phyloP scores from a whole-genome alignment of 2,329 filamentous ascomycete species.

The Diaporthe sp. region DNA sequence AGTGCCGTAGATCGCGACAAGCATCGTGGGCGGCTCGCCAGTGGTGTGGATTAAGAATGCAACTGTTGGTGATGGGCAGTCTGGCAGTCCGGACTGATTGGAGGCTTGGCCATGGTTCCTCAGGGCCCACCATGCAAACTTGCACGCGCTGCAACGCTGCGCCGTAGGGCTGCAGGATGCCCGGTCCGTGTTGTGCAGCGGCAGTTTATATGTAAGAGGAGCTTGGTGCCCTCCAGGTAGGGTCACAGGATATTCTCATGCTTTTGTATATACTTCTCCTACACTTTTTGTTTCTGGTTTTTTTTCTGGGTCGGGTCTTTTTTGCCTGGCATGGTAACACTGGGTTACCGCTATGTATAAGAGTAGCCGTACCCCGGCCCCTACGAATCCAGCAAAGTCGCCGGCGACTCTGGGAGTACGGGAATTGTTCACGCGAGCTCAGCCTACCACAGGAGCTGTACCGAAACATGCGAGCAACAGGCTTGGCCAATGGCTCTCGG shows the following conservation, averaged over 20 bases:
- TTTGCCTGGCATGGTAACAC: background rate
- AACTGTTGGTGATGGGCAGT: conserved; percentile 24
- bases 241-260: background rate
- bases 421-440: background rate
- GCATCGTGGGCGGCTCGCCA: conserved; percentile 21
- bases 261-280: background rate
- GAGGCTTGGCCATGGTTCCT: background rate
- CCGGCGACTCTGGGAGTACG: background rate
- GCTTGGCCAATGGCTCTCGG: background rate
- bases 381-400: background rate
- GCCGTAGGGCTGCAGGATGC: conserved; percentile 26
- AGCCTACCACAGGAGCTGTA: background rate
- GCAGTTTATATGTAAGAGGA: conserved; percentile 10
- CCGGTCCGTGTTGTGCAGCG: background rate
- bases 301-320: background rate
- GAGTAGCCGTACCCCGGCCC: background rate
- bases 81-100: background rate
- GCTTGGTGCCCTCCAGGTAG: background rate
- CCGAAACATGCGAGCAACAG: background rate
- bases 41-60: background rate
- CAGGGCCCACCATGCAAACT: background rate
- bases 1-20: background rate
- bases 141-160: conserved; percentile 8
- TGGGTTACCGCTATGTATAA: background rate
- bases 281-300: background rate